Percentiles rank a stretch among this genome's conserved stretches.
Evolutionary conservation across 441 rosid genomes (phyloP).

Genomic region (Jatropha podagrica): DNA sequence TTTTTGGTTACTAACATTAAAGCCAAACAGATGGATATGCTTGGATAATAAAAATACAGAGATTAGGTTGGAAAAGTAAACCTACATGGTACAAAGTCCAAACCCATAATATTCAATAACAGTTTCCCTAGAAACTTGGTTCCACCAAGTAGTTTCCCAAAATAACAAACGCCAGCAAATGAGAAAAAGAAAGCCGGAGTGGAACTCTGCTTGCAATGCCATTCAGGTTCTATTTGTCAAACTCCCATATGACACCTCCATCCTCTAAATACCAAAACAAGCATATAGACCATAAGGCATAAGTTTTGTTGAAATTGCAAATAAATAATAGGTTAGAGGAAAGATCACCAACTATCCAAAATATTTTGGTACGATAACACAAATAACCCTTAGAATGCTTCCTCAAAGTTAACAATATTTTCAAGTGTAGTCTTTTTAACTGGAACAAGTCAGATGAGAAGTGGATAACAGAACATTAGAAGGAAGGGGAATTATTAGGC

Average conservation of each 20-base stretch:
- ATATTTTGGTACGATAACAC: not conserved
- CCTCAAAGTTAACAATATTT: not conserved
- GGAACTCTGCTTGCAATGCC: not conserved
- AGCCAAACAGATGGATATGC: not conserved
- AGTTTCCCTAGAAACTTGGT: not conserved
- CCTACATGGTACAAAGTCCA: not conserved
- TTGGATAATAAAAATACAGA: too few relatives aligned
- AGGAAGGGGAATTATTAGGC: too few relatives aligned
- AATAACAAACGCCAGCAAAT: not conserved
- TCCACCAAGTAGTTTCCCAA: not conserved
- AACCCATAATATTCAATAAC: not conserved
- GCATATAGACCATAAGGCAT: not conserved
- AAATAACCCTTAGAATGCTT: not conserved
- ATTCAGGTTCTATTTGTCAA: slow-evolving; percentile 36
- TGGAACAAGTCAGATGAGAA: not conserved
- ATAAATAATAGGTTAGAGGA: not conserved
- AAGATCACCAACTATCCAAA: not conserved
- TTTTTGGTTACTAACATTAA: too few relatives aligned
- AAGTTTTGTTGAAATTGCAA: slow-evolving; percentile 5
- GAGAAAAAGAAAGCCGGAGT: too few relatives aligned
- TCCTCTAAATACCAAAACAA: slow-evolving; percentile 31
- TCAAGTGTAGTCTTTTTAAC: not conserved
- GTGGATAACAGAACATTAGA: not conserved
- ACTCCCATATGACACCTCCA: slow-evolving; percentile 47
- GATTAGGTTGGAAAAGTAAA: not conserved